phyloP scores from a whole-genome alignment of 768 basidiomycete species.

The Boletus rubropictus region DNA sequence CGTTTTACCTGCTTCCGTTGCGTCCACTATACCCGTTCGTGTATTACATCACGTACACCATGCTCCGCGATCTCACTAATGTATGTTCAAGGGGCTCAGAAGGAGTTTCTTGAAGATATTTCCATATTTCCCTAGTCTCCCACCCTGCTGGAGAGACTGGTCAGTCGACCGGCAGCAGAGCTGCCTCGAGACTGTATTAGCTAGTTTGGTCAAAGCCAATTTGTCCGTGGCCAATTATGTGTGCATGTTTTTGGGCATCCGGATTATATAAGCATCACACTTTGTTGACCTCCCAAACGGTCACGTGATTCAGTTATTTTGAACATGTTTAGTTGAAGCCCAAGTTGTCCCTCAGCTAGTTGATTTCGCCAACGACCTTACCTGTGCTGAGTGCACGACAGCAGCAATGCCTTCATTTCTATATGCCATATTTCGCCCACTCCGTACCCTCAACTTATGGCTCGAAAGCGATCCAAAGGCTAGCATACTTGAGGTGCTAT shows the following conservation, averaged over 20 bases:
- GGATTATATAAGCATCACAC: no score
- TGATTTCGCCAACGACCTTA: neutral
- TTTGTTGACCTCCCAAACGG: no score
- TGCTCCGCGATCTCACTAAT: constrained; percentile 31
- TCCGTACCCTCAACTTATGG: constrained; percentile 44
- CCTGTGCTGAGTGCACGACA: constrained; percentile 1
- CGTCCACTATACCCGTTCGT: constrained; percentile 27
- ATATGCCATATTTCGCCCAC: constrained; percentile 44
- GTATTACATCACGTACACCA: constrained; percentile 26
- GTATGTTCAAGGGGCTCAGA: constrained; percentile 16
- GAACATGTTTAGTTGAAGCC: constrained; percentile 6
- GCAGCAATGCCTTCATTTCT: constrained; percentile 29
- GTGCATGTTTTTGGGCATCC: no score
- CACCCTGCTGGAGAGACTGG: neutral
- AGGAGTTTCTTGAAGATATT: constrained; percentile 14
- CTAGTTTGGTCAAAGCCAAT: no score
- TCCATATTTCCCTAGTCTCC: constrained; percentile 2
- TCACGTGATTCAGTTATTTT: constrained; percentile 23
- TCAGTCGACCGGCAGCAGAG: neutral
- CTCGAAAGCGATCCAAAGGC: constrained; percentile 44
- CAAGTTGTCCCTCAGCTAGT: constrained; percentile 1
- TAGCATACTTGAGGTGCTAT: constrained; percentile 55
- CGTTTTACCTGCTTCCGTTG: constrained; percentile 5
- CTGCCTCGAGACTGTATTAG: neutral
- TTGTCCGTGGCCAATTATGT: no score